Base-by-base conservation (phyloP, 495 filamentous ascomycete genomes). In the Emericellopsis terricola region DNA sequence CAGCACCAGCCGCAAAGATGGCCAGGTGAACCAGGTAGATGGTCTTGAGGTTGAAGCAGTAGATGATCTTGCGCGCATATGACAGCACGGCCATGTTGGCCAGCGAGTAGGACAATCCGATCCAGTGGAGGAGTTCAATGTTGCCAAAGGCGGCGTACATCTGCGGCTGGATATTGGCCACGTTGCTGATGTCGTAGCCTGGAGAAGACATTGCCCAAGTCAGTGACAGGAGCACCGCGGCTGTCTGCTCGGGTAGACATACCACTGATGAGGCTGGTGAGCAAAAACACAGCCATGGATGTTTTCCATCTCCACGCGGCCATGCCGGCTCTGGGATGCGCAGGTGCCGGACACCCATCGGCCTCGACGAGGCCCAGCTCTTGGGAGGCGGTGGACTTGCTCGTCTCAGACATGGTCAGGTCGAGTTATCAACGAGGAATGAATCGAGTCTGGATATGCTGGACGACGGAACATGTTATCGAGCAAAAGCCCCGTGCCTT, bases 91-190 rank as follows among this genome's bases (percentile, higher is more conserved):
- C 47, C 1, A 61, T 54, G 2, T 59, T 55, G 15, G 58, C 59
- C 1, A 78, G 45, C 0, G 61, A 45, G 40, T 76, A 75, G 5
- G 65, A 59, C 4, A 68, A 55, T 1, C 57, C 54, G 16, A 75
- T 44, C 73, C 73, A 78, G 21, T 62, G 40, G 6, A 78, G 46
- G 38, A 71, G 67, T 3, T 57, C 52, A n/a, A 71, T 52, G 15
- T 60, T 45, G 8, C 59, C 55, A 21, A 77, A 68, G 0, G 37
- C 26, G 17, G 55, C 50, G 29, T 75, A 46, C 13, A 76, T 62
- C 2, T 52, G 49, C 4, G 60, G 59, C 44, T 73, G 71, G 8
- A 77, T 50, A 38, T 71, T 61, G 15, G 73, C 73, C 4, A 69
- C 69, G 16, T 77, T 69, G 30, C 71, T 77, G 21, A 67, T 69